Evolutionary conservation across 306 rosid genomes (phyloP).

Genomic region (Trichosanthes cucumerina): DNA sequence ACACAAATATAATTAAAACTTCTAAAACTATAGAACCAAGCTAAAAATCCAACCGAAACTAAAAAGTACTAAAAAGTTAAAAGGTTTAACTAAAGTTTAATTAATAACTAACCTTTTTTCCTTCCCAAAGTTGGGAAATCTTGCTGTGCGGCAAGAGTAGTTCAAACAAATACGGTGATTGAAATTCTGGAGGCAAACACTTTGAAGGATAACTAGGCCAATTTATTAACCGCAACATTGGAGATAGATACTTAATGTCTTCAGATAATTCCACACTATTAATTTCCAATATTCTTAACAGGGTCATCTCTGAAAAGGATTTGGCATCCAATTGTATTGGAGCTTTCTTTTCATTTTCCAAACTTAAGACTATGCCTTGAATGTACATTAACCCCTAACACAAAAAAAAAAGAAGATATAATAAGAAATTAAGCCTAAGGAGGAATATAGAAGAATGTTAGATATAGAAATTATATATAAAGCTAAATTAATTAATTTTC

Average conservation of each 20-base stretch:
- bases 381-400: not conserved
- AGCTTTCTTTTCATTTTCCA: not conserved
- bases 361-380: not conserved
- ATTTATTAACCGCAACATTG: not conserved
- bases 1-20: too few relatives aligned
- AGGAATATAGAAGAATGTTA: too few relatives aligned
- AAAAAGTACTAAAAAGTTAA: too few relatives aligned
- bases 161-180: not conserved
- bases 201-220: not conserved
- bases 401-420: not conserved
- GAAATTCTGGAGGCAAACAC: not conserved
- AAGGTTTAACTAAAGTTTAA: not conserved
- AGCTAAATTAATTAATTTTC: too few relatives aligned
- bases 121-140: not conserved
- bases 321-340: not conserved
- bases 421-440: too few relatives aligned
- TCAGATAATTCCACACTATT: not conserved
- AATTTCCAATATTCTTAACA: conserved; percentile 8
- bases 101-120: not conserved
- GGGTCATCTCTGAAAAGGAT: not conserved
- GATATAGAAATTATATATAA: too few relatives aligned
- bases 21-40: too few relatives aligned
- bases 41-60: too few relatives aligned
- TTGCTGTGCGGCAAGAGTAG: not conserved
- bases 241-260: not conserved